Evolutionary conservation across 768 basidiomycete genomes (phyloP), one percentile per base, ranked within the genome.

Genomic region (Leccinum variicolor): DNA sequence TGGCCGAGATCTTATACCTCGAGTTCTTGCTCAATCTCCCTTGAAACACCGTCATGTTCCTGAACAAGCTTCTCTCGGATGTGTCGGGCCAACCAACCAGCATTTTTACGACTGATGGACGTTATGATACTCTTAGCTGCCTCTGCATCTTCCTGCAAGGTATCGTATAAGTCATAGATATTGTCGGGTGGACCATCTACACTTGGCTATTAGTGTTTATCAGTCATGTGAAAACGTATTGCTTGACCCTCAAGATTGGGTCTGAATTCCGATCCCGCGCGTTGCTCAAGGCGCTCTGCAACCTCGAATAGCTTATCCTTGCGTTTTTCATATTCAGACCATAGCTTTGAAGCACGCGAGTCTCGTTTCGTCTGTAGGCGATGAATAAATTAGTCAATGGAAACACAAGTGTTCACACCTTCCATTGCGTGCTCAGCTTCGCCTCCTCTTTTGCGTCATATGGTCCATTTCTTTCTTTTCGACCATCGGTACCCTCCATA

Each of bases 11-110:
- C 9, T 29, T 80, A 50, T 64, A 93, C 94, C 69, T 83, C 76
- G 7, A 97, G 76, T 62, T 94, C 90, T 52, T 78, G 76, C 59
- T 89, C 87, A 33, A 94, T 83, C 51, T 89, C 86, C 10, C 81
- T 82, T 14, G 72, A 74, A 17, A 79, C 73, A 13, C 70, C 73
- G 53, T 85, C 82, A 14, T 76, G 76, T 28, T 85, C 84, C 50
- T 73, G 75, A 33, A 77, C 73, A 17, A 79, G 68, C 55, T 77
- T 78, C 39, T 80, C 77, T 6, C 72, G 74, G 36, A 85, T 81
- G 60, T 83, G 77, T 29, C 70, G 71, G 3, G 84, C 81, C 13
- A 92, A 73, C 82, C 84, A 90, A 4, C 84, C 82, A 17, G 89
- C 86, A 53, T 86, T 82, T 21, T 61, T 65, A 15, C 70, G 53